These are phyloP conservation scores for Sequoia sempervirens DNA, from an alignment of 75 land plant species.

Conservation along the genomic window DNA sequence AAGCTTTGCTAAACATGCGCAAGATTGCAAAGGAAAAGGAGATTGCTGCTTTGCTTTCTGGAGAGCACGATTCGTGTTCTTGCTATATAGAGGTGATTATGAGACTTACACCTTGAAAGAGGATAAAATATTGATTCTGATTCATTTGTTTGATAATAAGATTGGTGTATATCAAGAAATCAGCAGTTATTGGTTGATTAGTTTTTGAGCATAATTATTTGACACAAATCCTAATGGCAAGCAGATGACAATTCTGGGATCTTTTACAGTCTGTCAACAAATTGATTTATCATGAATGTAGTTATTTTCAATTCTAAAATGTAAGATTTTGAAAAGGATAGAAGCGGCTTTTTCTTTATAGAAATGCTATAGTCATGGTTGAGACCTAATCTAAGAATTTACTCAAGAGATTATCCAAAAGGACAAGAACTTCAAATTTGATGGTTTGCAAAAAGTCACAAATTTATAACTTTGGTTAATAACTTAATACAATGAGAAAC, in stretches of 20 bases:
- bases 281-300: conserved; percentile 1
- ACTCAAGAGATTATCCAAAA: neutral
- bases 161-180: neutral
- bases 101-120: neutral
- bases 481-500: neutral
- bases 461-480: neutral
- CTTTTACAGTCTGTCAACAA: neutral
- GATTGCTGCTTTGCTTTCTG: conserved; percentile 74
- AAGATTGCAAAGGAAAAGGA: conserved; percentile 75
- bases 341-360: neutral
- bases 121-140: neutral
- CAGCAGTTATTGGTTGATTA: neutral
- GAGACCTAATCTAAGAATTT: neutral
- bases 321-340: neutral
- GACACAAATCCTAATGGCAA: neutral
- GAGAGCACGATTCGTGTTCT: conserved; percentile 81
- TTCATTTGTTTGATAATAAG: neutral
- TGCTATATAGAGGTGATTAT: conserved; percentile 87
- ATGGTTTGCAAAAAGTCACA: neutral
- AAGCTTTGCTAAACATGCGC: conserved; percentile 62
- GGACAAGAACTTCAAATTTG: neutral
- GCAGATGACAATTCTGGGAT: neutral
- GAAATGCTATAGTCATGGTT: neutral
- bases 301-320: neutral
- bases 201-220: neutral